phyloP scores from a whole-genome alignment of 2,329 filamentous ascomycete genomes.

The Cordyceps pruinosa region DNA sequence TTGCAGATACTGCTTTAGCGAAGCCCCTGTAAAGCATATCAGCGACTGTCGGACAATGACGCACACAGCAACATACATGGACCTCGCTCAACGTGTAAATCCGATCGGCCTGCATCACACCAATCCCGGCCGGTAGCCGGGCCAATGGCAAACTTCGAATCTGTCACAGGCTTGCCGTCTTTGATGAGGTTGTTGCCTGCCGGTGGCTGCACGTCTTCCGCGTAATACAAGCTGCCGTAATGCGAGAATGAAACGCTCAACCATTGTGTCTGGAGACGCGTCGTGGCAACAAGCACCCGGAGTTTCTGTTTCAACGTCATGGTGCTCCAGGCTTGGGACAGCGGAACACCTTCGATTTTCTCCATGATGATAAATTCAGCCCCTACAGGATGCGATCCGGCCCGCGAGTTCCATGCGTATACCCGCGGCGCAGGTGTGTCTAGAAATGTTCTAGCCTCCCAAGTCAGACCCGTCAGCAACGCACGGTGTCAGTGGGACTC shows the following conservation, averaged over 20 bases:
- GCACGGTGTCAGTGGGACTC: not conserved
- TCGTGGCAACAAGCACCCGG: too few species aligned
- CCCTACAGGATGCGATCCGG: not conserved
- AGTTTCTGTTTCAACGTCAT: too few species aligned
- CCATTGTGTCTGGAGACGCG: too few species aligned
- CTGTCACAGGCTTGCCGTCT: not conserved
- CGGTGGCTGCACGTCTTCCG: not conserved
- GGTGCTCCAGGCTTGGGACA: not conserved
- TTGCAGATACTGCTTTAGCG: not conserved
- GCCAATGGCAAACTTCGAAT: not conserved
- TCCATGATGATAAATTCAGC: not conserved
- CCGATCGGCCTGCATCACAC: not conserved
- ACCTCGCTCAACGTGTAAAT: not conserved
- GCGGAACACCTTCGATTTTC: not conserved
- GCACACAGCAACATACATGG: not conserved
- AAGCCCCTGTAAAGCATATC: not conserved
- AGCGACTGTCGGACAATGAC: not conserved
- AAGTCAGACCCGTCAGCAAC: not conserved
- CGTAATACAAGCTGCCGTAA: not conserved
- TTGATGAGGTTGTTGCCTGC: not conserved
- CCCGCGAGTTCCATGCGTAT: not conserved
- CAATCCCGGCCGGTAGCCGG: not conserved
- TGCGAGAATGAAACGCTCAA: too few species aligned
- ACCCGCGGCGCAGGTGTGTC: not conserved
- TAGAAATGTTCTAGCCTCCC: not conserved